Conservation (phyloP, 2,329 filamentous ascomycete species). For the Arthrobotrys musiformis region DNA sequence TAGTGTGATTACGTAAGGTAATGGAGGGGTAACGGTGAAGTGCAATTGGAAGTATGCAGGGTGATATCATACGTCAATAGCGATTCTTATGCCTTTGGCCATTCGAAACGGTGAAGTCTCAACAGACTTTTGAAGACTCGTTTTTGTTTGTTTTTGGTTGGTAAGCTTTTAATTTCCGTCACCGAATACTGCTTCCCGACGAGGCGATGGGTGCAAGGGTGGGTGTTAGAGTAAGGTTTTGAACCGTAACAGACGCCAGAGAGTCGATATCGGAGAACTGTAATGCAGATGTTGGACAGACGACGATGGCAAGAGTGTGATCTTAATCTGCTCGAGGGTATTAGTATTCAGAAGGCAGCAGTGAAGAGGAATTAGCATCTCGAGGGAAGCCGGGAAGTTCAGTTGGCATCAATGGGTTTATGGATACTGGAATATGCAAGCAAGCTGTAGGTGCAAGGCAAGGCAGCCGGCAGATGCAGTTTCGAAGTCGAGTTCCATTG, state of each 20-base stretch:
- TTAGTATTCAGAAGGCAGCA: background rate
- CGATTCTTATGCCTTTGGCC: conserved; percentile 60
- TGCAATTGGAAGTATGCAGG: conserved; percentile 13
- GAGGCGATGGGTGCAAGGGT: background rate
- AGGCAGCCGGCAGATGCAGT: conserved; percentile 19
- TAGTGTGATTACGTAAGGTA: conserved; percentile 25
- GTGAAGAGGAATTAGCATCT: conserved; percentile 11
- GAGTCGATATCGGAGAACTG: background rate
- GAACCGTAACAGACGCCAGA: background rate
- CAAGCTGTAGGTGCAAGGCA: conserved; percentile 39
- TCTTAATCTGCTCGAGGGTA: background rate
- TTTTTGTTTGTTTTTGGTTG: no score
- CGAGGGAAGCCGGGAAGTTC: no score
- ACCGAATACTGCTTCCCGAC: background rate
- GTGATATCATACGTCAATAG: conserved; percentile 58
- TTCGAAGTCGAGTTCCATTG: conserved; percentile 9
- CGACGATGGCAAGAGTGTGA: background rate
- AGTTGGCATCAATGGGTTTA: background rate
- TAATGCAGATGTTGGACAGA: conserved; percentile 8
- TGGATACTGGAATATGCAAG: conserved; percentile 30
- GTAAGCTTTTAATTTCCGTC: background rate
- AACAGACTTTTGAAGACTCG: conserved; percentile 10
- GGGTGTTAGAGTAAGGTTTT: conserved; percentile 11
- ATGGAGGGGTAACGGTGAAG: background rate
- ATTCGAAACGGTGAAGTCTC: conserved; percentile 51